Percentiles rank a stretch among this genome's conserved stretches.
These are phyloP conservation scores for Diaporthe longicolla DNA, from an alignment of 2,329 filamentous ascomycete genomes.

Conservation along the genomic window DNA sequence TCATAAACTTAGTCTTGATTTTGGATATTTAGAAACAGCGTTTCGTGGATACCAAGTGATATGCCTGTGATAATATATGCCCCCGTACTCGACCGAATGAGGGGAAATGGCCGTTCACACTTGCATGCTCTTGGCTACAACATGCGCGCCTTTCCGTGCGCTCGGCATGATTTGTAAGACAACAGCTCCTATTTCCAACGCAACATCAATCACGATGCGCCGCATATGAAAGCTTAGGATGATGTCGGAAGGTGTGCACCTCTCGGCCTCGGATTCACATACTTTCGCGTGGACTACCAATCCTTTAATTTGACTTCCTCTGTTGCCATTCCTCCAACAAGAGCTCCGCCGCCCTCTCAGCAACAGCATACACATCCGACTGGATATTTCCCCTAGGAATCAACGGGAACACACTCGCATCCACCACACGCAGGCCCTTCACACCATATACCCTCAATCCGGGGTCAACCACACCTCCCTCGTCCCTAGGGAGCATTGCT, in stretches of 20 bases:
- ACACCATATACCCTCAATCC: constrained; percentile 33
- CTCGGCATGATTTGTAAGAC: constrained; percentile 15
- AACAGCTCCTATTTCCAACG: not conserved
- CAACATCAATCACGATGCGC: not conserved
- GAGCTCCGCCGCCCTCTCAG: constrained; percentile 36
- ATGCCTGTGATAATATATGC: not conserved
- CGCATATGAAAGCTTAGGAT: not conserved
- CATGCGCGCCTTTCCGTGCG: not conserved
- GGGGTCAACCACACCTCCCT: constrained; percentile 33
- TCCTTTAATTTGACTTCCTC: not conserved
- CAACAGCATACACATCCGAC: constrained; percentile 36
- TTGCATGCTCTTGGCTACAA: not conserved
- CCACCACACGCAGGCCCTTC: constrained; percentile 26
- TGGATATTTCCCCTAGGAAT: constrained; percentile 37
- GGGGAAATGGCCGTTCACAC: not conserved
- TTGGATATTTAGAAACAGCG: not conserved
- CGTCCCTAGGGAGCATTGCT: constrained; percentile 32
- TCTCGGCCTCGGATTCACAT: no score
- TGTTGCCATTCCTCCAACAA: constrained; percentile 26
- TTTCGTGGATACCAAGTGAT: not conserved
- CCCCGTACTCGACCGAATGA: not conserved
- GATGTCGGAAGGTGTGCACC: no score
- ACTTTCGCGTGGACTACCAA: not conserved
- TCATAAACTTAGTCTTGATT: fast-evolving
- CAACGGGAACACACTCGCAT: constrained; percentile 39